These are phyloP conservation scores for Barnettozyma vustinii DNA, from an alignment of 805 yeast species.

Conservation along the genomic window DNA sequence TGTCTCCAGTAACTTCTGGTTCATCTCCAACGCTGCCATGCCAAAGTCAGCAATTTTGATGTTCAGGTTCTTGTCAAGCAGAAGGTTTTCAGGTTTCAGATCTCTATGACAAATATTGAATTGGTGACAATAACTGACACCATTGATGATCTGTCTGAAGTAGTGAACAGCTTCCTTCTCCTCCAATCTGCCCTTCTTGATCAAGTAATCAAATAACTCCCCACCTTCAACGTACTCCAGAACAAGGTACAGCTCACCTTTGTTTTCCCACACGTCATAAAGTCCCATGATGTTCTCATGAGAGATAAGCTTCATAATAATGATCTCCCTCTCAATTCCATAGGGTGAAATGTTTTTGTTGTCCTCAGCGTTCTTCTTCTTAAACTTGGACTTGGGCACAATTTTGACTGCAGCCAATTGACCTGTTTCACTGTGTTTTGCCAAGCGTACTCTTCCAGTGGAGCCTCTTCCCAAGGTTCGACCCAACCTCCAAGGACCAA, in stretches of 20 bases:
- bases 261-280: constrained; percentile 86
- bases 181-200: constrained; percentile 81
- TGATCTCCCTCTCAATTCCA: constrained; percentile 83
- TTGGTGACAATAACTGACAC: constrained; percentile 80
- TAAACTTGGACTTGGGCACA: constrained; percentile 79
- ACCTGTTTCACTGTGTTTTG: constrained; percentile 79
- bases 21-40: constrained; percentile 94
- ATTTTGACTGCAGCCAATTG: constrained; percentile 95
- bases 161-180: constrained; percentile 88
- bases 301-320: constrained; percentile 74
- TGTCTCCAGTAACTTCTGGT: constrained; percentile 79
- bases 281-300: constrained; percentile 76
- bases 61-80: constrained; percentile 76
- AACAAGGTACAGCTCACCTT: constrained; percentile 76
- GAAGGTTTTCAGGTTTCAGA: constrained; percentile 73
- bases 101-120: constrained; percentile 87
- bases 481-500: constrained; percentile 97
- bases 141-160: constrained; percentile 80
- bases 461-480: constrained; percentile 95
- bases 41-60: constrained; percentile 98
- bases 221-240: constrained; percentile 97
- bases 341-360: constrained; percentile 61
- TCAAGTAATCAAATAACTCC: constrained; percentile 86
- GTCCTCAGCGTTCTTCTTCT: constrained; percentile 28
- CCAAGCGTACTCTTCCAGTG: constrained; percentile 90